Percentiles rank a stretch among this genome's conserved stretches.
These are phyloP conservation scores for Hypomontagnella submonticulosa DNA, from an alignment of 495 filamentous ascomycete genomes.

Conservation along the genomic window DNA sequence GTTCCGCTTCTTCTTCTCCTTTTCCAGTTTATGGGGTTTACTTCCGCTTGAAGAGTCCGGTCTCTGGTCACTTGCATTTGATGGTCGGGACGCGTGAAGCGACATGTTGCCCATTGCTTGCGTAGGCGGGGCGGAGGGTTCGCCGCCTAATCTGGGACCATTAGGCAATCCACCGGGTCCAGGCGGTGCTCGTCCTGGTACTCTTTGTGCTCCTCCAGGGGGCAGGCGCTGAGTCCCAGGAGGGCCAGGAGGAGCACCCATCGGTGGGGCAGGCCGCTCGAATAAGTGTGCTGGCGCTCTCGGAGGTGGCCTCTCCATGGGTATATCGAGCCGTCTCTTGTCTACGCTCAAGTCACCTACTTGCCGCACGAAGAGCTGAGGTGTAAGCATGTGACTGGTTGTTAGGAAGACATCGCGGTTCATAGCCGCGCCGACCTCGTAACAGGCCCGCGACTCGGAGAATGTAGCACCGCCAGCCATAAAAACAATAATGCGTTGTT, in stretches of 20 bases:
- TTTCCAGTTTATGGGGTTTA: constrained; percentile 63
- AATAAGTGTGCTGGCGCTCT: constrained; percentile 88
- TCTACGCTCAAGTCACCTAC: constrained; percentile 80
- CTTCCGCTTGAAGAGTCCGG: constrained; percentile 50
- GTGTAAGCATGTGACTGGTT: constrained; percentile 91
- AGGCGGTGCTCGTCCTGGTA: constrained; percentile 42
- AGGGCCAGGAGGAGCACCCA: constrained; percentile 47
- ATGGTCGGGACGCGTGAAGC: constrained; percentile 57
- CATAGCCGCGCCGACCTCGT: constrained; percentile 78
- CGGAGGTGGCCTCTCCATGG: constrained; percentile 80
- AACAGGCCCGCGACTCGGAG: constrained; percentile 87
- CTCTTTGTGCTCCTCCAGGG: constrained; percentile 38
- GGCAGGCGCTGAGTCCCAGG: constrained; percentile 51
- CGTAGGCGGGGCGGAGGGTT: constrained; percentile 62
- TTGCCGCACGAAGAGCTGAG: constrained; percentile 81
- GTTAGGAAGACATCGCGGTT: constrained; percentile 87
- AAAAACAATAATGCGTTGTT: constrained; percentile 92
- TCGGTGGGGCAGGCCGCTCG: constrained; percentile 72
- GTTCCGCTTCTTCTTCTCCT: constrained; percentile 80
- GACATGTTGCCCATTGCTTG: constrained; percentile 67
- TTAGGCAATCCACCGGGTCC: constrained; percentile 44
- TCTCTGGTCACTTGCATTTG: constrained; percentile 43
- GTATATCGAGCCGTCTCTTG: constrained; percentile 78
- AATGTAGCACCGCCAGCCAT: constrained; percentile 97
- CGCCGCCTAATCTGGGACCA: constrained; percentile 36